These are phyloP conservation scores for Cladosporium sp. DNA, from an alignment of 2,329 filamentous ascomycete species.

Conservation along the genomic window DNA sequence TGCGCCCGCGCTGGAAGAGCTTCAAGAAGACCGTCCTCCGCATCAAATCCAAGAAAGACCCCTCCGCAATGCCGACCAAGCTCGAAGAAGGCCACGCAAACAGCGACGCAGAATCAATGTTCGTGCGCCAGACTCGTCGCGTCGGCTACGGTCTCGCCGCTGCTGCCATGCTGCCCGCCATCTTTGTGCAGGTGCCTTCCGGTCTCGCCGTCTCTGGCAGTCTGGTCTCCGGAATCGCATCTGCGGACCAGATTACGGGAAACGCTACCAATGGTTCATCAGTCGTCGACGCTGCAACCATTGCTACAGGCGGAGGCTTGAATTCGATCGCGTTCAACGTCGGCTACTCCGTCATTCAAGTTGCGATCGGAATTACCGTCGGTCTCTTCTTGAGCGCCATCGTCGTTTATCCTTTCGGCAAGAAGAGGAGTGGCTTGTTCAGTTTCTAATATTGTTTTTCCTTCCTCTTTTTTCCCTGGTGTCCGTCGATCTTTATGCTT, in stretches of 20 bases:
- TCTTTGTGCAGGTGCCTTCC: slow-evolving; percentile 66
- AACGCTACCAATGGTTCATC: slow-evolving; percentile 41
- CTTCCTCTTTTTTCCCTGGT: too few species aligned
- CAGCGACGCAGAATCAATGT: slow-evolving; percentile 26
- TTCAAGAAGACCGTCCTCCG: slow-evolving; percentile 30
- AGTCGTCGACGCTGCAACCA: slow-evolving; percentile 35
- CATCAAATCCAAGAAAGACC: slow-evolving; percentile 22
- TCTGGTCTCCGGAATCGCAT: slow-evolving; percentile 53
- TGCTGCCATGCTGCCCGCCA: slow-evolving; percentile 79
- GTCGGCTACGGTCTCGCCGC: slow-evolving; percentile 75
- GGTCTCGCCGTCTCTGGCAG: slow-evolving; percentile 56
- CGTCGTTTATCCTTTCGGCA: slow-evolving; percentile 47
- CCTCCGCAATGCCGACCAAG: slow-evolving; percentile 15
- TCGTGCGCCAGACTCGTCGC: slow-evolving; percentile 35
- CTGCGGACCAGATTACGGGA: slow-evolving; percentile 52
- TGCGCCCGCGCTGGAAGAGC: slow-evolving; percentile 38
- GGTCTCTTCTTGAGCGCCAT: slow-evolving; percentile 46
- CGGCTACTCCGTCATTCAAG: slow-evolving; percentile 45
- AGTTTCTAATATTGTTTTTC: slow-evolving; percentile 34
- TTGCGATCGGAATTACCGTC: slow-evolving; percentile 50
- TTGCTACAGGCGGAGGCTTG: slow-evolving; percentile 25
- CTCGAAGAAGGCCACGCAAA: slow-evolving; percentile 27
- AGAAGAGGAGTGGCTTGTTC: slow-evolving; percentile 43
- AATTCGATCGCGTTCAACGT: slow-evolving; percentile 47
- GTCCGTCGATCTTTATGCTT: too few species aligned